Evolutionary conservation across 2,329 filamentous ascomycete species (phyloP).

Genomic region (Xylaria sp.): DNA sequence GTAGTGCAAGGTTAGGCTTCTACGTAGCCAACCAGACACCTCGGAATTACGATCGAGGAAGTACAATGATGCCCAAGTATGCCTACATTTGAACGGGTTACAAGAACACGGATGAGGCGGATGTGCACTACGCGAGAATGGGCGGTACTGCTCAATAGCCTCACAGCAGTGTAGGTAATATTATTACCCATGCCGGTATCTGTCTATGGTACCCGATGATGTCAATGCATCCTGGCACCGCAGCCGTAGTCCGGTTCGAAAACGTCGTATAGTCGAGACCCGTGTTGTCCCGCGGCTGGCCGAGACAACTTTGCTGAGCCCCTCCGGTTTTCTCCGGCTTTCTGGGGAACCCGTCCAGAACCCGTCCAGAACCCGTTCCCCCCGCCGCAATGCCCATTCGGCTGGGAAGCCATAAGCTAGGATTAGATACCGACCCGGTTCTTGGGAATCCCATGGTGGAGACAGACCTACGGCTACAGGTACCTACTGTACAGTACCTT

Average conservation of each 20-base stretch:
- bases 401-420: neutral
- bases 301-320: conserved; percentile 1
- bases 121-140: neutral
- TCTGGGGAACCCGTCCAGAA: conserved; percentile 27
- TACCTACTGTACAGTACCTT: too few relatives aligned
- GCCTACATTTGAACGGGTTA: neutral
- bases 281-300: conserved; percentile 23
- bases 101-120: neutral
- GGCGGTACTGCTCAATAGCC: neutral
- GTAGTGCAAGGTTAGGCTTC: neutral
- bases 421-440: conserved; percentile 17
- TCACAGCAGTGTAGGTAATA: too few relatives aligned
- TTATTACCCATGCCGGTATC: too few relatives aligned
- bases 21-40: conserved; percentile 6
- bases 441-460: conserved; percentile 1
- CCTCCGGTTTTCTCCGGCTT: conserved; percentile 30
- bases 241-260: neutral
- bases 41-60: neutral
- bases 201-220: conserved; percentile 17
- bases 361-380: neutral
- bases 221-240: conserved; percentile 4
- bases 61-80: neutral
- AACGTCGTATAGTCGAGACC: neutral
- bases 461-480: too few relatives aligned
- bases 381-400: neutral